phyloP scores from a whole-genome alignment of 345 rosid genomes.

The Citrus medica region DNA sequence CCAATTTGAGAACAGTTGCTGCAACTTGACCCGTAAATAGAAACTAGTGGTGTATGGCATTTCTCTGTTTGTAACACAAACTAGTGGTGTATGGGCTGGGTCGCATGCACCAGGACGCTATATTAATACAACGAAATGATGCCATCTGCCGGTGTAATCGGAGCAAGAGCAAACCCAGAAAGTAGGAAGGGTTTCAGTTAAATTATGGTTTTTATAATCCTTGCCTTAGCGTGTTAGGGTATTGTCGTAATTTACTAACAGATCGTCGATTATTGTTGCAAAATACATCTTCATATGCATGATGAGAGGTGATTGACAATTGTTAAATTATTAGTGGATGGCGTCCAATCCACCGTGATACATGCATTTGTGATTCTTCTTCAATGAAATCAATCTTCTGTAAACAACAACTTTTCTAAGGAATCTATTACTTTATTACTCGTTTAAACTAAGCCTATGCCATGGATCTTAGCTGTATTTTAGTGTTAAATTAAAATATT shows the following conservation, averaged over 20 bases:
- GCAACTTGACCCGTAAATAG: not conserved
- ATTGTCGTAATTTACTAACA: not conserved
- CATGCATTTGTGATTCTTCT: not conserved
- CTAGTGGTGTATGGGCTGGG: no score
- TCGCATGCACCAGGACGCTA: no score
- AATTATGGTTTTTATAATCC: no score
- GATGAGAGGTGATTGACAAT: not conserved
- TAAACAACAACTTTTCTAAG: no score
- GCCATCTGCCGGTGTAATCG: no score
- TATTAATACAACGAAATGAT: no score
- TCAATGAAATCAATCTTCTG: not conserved
- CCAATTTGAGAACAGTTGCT: not conserved
- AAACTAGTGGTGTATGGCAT: not conserved
- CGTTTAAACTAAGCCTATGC: not conserved
- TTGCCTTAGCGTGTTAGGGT: not conserved
- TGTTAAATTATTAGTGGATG: not conserved
- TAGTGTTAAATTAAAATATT: no score
- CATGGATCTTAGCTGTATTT: not conserved
- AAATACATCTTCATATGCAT: not conserved
- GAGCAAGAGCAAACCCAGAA: no score
- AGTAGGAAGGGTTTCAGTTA: no score
- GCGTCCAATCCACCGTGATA: constrained; percentile 2
- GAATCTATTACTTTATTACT: not conserved
- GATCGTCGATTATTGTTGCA: not conserved
- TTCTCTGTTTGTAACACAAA: not conserved